Base-by-base conservation (phyloP, 2,329 filamentous ascomycete genomes). In the Pseudogymnoascus pannorum region DNA sequence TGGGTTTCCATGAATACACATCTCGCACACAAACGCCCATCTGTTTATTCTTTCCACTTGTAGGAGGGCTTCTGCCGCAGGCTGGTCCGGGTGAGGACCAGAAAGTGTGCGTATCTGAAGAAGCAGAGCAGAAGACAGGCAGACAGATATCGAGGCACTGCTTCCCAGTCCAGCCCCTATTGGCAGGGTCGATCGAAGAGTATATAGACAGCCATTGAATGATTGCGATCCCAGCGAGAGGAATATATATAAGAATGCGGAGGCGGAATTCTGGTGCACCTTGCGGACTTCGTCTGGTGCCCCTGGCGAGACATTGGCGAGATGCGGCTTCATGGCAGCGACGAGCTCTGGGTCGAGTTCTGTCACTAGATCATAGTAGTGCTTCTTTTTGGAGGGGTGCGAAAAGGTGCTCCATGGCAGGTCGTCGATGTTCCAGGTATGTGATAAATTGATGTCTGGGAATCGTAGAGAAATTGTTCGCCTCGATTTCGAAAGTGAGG, bases 1-100 rank as follows among this genome's bases (percentile, higher is more conserved):
- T 0, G 94, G 94, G 71, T 96, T 97, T 36, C 93, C 94, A 72
- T 99, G 94, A 65, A 97, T 97, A 75, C 92, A 94, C 85, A 97
- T 89, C 74, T 99, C 94, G 22, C 89, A 89, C 0, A 99, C 94
- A 74, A 97, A 97, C 0, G 94, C 92, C 94, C 95, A 99, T 64
- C 89, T 84, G 75, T 99, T 99, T 76, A 99, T 97, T 65, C 93
- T 86, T 76, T 97, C 92, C 29, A 97, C 83, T 72, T 99, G 93
- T 44, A 92, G 76, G 63, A 89, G 86, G n/a, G 91, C 91, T 76
- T 99, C 94, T 60, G 91, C 87, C 0, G 86, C 76, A 3, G 92
- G 91, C 74, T 97, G 93, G 69, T 97, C 93, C 0, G 90, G 89
- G 72, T 97, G 93, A 1, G 94, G 94, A 0, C 92, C 92, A 1